Base-by-base conservation (phyloP, 2,329 filamentous ascomycete species). In the Diaporthe sp. region DNA sequence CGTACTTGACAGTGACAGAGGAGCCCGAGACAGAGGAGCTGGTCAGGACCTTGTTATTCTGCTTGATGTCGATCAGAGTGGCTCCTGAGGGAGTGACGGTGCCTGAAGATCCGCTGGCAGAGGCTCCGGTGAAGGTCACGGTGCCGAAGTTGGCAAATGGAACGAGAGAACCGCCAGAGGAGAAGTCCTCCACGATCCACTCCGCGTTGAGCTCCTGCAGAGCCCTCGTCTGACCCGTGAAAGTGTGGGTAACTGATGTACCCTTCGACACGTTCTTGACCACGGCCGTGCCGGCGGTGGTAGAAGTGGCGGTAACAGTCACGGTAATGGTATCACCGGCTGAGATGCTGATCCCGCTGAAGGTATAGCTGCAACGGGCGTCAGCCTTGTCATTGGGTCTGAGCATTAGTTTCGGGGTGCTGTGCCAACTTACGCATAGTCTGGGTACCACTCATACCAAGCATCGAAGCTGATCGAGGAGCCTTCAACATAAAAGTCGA, bases 11-110 rank as follows among this genome's bases (percentile, higher is more conserved):
- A 6, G 75, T 69, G 35, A 80, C 79, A 15, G 74, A 75, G 33
- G 74, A 73, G 66, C 77, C 75, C 12, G 76, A 73, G 8, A 76
- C 74, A 12, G 74, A 77, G 74, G 77, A 79, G 42, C 47, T 60
- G 5, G 80, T 82, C 38, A 78, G 92, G 47, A 94, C 86, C 57
- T 85, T 90, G 83, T 94, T 90, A 83, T 94, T 88, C 81, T 93
- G 91, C 25, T 89, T 82, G 80, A 93, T 81, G 81, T 91, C 90
- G 15, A 92, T 94, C 54, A 95, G 84, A 82, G 95, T 95, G 77
- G 91, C 84, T 38, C 83, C 83, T 1, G 80, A 19, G 4, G 77
- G 78, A 12, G 84, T 80, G 33, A 83, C 81, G 25, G 82, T 82
- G 67, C 74, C 80, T 35, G 75, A 76, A 28, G 72, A 77, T 42